Base-by-base conservation (phyloP, 2,329 filamentous ascomycete species). In the Dactylellina sp. region DNA sequence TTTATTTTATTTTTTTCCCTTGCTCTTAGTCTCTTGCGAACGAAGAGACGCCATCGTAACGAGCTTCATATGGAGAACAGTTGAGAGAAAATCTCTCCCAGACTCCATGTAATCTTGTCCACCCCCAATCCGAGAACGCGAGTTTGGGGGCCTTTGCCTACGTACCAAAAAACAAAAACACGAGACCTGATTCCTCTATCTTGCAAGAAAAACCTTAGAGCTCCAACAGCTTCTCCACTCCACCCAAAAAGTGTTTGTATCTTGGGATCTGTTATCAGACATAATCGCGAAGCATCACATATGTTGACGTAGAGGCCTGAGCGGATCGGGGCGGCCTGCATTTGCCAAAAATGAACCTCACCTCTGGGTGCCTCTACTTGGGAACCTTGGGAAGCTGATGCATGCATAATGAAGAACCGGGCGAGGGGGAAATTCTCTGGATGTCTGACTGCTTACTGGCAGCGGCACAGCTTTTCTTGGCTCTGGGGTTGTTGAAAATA, bases 311-410 rank as follows among this genome's bases (percentile, higher is more conserved):
- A 35, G 46, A 42, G 39, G 49, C 42, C 60, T 61, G 68, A 61
- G 68, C 68, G 68, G 68, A 64, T 72, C 68, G 68, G 68, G 68
- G 68, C 68, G 68, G 68, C 60, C 47, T 72, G 68, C 68, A 65
- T 65, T 70, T 72, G 53, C 68, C 68, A 72, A 72, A 72, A 72
- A 72, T 61, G 68, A 72, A 65, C 68, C 68, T 72, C 60, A 65
- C 68, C 46, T 37, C 68, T 65, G 68, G 68, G 60, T 72, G 65
- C 60, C 53, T 72, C 40, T 61, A 53, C 52, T 49, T 52, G 61
- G 61, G 61, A 65, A 52, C 61, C 63, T 68, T 70, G 55, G 64
- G 64, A 70, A 70, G 64, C 55, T 61, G 47, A 49, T 61, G 55
- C 64, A 60, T 70, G 64, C 64, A 70, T 70, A 46, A 70, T 60